Conservation (phyloP, 176 grass and related monocot genomes). For the Melocanna baccifera region DNA sequence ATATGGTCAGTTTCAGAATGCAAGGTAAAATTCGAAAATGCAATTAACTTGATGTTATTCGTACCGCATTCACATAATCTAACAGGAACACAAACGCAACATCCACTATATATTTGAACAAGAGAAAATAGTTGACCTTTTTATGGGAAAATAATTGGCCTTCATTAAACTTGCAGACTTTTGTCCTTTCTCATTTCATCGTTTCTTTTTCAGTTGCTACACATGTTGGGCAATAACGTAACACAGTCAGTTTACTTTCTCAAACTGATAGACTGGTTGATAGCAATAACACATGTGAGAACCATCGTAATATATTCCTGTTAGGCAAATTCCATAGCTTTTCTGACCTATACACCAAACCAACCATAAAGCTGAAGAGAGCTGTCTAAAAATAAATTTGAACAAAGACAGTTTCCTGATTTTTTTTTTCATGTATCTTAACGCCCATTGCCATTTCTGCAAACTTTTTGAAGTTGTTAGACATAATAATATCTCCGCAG, state of each 20-base stretch:
- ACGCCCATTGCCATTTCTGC: background rate
- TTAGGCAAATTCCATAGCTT: background rate
- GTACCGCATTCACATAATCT: background rate
- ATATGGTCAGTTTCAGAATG: slow-evolving; percentile 28
- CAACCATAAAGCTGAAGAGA: background rate
- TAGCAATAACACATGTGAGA: background rate
- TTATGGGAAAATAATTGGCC: slow-evolving; percentile 18
- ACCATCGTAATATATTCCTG: background rate
- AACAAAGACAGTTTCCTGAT: background rate
- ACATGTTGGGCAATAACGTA: background rate
- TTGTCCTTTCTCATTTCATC: background rate
- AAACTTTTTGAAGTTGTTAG: background rate
- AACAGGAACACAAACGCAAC: background rate
- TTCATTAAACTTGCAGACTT: background rate
- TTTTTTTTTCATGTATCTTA: background rate
- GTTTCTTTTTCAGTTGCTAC: background rate
- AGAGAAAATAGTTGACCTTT: slow-evolving; percentile 10
- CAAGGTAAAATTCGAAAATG: background rate
- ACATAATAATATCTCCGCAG: slow-evolving; percentile 9
- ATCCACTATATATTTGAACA: background rate
- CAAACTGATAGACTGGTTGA: slow-evolving; percentile 7
- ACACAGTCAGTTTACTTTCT: background rate
- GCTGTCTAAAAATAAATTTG: background rate
- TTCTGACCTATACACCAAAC: slow-evolving; percentile 9
- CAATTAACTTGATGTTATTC: background rate